A percentile compares a stretch with the other conserved stretches of the same genome.
Conservation (phyloP, 1,284 basidiomycete species). For the Sparassis latifolia region DNA sequence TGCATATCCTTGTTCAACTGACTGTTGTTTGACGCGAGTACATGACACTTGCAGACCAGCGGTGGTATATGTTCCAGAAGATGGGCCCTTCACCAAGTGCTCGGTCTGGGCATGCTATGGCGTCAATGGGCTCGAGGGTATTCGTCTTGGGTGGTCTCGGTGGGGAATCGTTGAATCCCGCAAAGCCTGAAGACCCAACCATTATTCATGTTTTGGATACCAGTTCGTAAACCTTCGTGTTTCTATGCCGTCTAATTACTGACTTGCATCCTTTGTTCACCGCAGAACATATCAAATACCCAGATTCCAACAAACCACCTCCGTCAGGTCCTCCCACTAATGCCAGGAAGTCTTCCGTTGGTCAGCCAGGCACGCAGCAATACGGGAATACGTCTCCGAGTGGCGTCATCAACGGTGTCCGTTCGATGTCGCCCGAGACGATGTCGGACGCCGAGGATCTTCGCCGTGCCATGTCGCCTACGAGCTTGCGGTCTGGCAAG, state of each 20-base stretch:
- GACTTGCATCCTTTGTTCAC: constrained; percentile 2
- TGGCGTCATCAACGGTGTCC: constrained; percentile 30
- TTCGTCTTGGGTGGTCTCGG: constrained; percentile 86
- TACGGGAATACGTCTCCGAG: constrained; percentile 4
- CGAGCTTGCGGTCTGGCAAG: constrained; percentile 32
- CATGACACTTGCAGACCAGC: constrained; percentile 41
- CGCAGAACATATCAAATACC: constrained; percentile 91
- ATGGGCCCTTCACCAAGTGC: constrained; percentile 94
- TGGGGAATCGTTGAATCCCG: constrained; percentile 79
- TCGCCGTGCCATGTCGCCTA: constrained; percentile 61
- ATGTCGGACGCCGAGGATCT: constrained; percentile 44
- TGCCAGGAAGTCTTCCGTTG: constrained; percentile 36
- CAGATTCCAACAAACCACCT: constrained; percentile 54
- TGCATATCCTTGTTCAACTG: constrained; percentile 8
- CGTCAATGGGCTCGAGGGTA: constrained; percentile 81
- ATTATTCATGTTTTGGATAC: constrained; percentile 90
- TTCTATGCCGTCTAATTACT: constrained; percentile 3
- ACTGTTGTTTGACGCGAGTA: constrained; percentile 1
- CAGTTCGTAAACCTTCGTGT: constrained; percentile 42
- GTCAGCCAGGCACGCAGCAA: constrained; percentile 11
- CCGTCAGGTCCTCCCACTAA: constrained; percentile 31
- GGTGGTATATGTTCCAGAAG: constrained; percentile 99
- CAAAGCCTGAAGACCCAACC: constrained; percentile 76
- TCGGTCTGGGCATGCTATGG: constrained; percentile 93
- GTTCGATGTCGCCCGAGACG: constrained; percentile 53